Evolutionary conservation across 2,329 filamentous ascomycete species (phyloP).

Genomic region (Aspergillus sp.): DNA sequence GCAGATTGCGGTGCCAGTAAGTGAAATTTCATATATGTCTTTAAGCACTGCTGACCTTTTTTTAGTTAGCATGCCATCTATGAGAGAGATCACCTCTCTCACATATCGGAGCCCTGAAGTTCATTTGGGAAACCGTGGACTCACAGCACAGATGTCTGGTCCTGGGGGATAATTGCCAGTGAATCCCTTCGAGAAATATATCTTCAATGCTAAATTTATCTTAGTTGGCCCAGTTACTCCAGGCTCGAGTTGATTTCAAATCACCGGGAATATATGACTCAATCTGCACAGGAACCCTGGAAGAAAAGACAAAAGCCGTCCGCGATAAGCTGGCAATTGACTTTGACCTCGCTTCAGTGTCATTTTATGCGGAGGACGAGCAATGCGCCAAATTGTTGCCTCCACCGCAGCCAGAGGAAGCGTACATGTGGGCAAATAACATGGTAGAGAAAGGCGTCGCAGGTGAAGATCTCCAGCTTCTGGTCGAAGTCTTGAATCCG

Average conservation of each 20-base stretch:
- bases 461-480: slow-evolving; percentile 13
- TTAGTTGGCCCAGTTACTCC: slow-evolving; percentile 10
- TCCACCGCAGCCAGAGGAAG: slow-evolving; percentile 10
- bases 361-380: slow-evolving; percentile 10
- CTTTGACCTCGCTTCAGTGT: slow-evolving; percentile 7
- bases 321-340: slow-evolving; percentile 11
- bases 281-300: slow-evolving; percentile 5
- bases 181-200: not conserved
- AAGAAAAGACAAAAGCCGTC: slow-evolving; percentile 7
- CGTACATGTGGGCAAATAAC: slow-evolving; percentile 14
- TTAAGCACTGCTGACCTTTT: not conserved
- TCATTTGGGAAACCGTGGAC: slow-evolving; percentile 11
- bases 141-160: slow-evolving; percentile 12
- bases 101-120: slow-evolving; percentile 13
- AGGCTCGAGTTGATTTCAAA: slow-evolving; percentile 10
- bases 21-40: slow-evolving; percentile 1
- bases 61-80: slow-evolving; percentile 10
- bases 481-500: slow-evolving; percentile 8
- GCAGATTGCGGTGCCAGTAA: slow-evolving; percentile 12
- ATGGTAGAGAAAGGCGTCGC: slow-evolving; percentile 14
- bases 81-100: slow-evolving; percentile 8
- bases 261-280: slow-evolving; percentile 11
- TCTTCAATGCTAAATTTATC: no score
- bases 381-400: slow-evolving; percentile 6
- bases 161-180: slow-evolving; percentile 15